Evolutionary conservation across 306 rosid species (phyloP).

Genomic region (Dalbergia oliveri): DNA sequence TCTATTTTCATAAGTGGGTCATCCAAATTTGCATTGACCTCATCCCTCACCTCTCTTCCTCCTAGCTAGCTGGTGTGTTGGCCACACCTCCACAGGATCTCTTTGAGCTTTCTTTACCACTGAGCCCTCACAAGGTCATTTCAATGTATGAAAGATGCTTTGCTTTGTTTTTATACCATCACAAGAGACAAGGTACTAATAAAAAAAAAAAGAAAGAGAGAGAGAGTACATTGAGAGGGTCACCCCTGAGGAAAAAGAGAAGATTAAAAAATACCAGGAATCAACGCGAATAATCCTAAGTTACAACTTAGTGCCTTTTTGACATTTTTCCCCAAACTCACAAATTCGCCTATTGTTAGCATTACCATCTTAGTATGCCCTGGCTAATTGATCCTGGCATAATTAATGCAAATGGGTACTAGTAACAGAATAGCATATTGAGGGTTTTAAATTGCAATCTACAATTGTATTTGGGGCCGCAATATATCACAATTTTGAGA

Average conservation of each 20-base stretch:
- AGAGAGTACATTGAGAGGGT: background rate
- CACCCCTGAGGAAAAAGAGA: conserved; percentile 25
- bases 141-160: conserved; percentile 24
- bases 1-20: conserved; percentile 48
- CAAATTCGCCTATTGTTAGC: background rate
- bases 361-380: background rate
- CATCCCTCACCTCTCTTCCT: conserved; percentile 51
- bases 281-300: conserved; percentile 44
- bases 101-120: conserved; percentile 29
- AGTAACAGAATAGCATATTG: background rate
- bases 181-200: conserved; percentile 31
- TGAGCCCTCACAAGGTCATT: conserved; percentile 33
- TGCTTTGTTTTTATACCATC: conserved; percentile 24
- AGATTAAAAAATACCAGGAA: conserved; percentile 4
- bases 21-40: conserved; percentile 59
- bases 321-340: background rate
- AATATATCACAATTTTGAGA: too few relatives aligned
- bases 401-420: background rate
- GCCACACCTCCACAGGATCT: conserved; percentile 27
- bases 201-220: background rate
- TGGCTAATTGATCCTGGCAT: background rate
- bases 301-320: conserved; percentile 19
- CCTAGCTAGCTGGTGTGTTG: conserved; percentile 37
- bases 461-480: too few relatives aligned
- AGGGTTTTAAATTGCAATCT: too few relatives aligned